Evolutionary conservation across 2,329 filamentous ascomycete genomes (phyloP).

Genomic region (Hymenoscyphus fructigenus): DNA sequence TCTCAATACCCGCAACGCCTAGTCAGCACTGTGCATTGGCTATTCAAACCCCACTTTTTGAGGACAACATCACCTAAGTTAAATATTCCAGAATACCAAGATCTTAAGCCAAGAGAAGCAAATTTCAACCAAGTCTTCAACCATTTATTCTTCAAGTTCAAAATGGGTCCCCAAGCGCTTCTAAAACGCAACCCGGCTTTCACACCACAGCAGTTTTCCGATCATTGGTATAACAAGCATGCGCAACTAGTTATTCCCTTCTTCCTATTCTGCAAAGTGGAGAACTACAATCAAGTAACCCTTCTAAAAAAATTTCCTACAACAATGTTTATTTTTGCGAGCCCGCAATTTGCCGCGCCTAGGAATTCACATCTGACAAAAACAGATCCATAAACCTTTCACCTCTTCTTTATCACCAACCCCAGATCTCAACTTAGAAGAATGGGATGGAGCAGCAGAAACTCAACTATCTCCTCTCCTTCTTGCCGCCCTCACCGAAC

Average conservation of each 20-base stretch:
- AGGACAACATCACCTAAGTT: no score
- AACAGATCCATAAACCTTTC: constrained; percentile 3
- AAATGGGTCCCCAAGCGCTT: constrained; percentile 21
- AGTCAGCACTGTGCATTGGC: no score
- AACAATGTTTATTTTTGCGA: no score
- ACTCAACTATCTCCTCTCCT: constrained; percentile 9
- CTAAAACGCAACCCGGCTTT: constrained; percentile 28
- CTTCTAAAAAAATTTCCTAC: not conserved
- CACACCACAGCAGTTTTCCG: constrained; percentile 29
- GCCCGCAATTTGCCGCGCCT: not conserved
- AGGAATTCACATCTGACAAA: not conserved
- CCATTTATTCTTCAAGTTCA: no score
- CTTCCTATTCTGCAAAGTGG: constrained; percentile 24
- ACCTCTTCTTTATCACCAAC: not conserved
- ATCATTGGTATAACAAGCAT: constrained; percentile 29
- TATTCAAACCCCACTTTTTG: no score
- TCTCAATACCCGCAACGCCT: no score
- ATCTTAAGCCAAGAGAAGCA: no score
- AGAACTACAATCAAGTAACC: constrained; percentile 28
- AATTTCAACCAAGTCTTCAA: not conserved
- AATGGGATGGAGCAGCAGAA: constrained; percentile 20
- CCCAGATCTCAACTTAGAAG: not conserved
- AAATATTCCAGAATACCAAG: no score
- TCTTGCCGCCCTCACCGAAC: not conserved
- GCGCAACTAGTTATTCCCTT: constrained; percentile 27